Base-by-base conservation (phyloP, 1,284 basidiomycete genomes). In the Ceratobasidium sp. region DNA sequence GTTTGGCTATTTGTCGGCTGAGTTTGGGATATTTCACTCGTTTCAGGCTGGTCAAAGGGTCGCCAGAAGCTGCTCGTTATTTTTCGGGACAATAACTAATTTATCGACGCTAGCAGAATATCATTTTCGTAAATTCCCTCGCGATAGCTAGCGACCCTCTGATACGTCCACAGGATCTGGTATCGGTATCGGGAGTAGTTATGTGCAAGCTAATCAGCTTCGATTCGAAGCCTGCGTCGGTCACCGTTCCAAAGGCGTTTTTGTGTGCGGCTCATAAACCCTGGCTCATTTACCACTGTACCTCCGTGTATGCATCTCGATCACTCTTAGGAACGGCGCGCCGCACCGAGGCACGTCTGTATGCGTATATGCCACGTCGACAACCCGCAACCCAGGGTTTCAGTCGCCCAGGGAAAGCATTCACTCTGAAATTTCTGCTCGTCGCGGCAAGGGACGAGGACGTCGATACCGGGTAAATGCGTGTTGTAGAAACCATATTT, bases 41-140 rank as follows among this genome's bases (percentile, higher is more conserved):
- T 59, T 59, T 59, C 57, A 59, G 38, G 38, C 57, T n/a, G 7
- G 38, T 59, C 57, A 59, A 59, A 59, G 57, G 57, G 57, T 59
- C 57, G 38, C 26, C 14, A 59, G 38, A 59, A 41, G n/a, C n/a
- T n/a, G n/a, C n/a, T n/a, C n/a, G n/a, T n/a, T n/a, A n/a, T n/a
- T n/a, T n/a, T n/a, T n/a, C n/a, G n/a, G n/a, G n/a, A n/a, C n/a
- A n/a, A n/a, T n/a, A n/a, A n/a, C n/a, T n/a, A n/a, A n/a, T n/a
- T n/a, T n/a, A n/a, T n/a, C 28, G 18, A 57, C 26, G 18, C n/a
- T 54, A n/a, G 54, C 16, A 57, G 38, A 57, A 35, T n/a, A n/a
- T n/a, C n/a, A n/a, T n/a, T n/a, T 18, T 57, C 54, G 30, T 18
- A 57, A 28, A 54, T 54, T 54, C 23, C 8, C 50, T 28, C n/a